Base-by-base conservation (phyloP, 2,329 filamentous ascomycete genomes). In the Scortechinia acanthostroma region DNA sequence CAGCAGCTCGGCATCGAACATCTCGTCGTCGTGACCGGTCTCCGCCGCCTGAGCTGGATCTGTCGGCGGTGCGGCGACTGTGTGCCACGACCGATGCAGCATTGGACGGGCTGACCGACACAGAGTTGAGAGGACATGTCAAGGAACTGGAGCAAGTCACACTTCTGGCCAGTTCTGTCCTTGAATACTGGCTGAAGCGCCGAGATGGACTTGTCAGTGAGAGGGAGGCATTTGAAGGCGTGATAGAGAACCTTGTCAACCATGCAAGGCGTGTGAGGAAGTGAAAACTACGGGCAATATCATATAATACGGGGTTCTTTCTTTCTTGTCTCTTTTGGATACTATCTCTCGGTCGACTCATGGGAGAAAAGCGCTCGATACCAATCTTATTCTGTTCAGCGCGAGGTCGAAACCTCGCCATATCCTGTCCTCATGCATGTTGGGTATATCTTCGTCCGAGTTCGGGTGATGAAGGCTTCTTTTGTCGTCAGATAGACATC, bases 271-370 rank as follows among this genome's bases (percentile, higher is more conserved):
- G 53, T 42, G 47, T 51, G 37, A 45, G 52, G 22, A 49, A 52
- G 40, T 47, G 49, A 14, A 50, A n/a, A n/a, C n/a, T n/a, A n/a
- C n/a, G n/a, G n/a, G n/a, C n/a, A n/a, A n/a, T n/a, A n/a, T n/a
- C n/a, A n/a, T n/a, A n/a, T n/a, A n/a, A n/a, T n/a, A n/a, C n/a
- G n/a, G n/a, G n/a, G n/a, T n/a, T n/a, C n/a, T n/a, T n/a, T n/a
- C n/a, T n/a, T n/a, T n/a, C n/a, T n/a, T n/a, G n/a, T n/a, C n/a
- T n/a, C n/a, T n/a, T n/a, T n/a, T n/a, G n/a, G n/a, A n/a, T n/a
- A n/a, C n/a, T n/a, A n/a, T n/a, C n/a, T 50, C 58, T 3, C 60
- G 73, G 23, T 65, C 70, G 16, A 63, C 63, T 20, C 65, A 70
- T 42, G 58, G 66, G 17, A 71, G 67, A 52, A n/a, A 33, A n/a